Base-by-base conservation (phyloP, 2,329 filamentous ascomycete genomes). In the Microcera coccophila region DNA sequence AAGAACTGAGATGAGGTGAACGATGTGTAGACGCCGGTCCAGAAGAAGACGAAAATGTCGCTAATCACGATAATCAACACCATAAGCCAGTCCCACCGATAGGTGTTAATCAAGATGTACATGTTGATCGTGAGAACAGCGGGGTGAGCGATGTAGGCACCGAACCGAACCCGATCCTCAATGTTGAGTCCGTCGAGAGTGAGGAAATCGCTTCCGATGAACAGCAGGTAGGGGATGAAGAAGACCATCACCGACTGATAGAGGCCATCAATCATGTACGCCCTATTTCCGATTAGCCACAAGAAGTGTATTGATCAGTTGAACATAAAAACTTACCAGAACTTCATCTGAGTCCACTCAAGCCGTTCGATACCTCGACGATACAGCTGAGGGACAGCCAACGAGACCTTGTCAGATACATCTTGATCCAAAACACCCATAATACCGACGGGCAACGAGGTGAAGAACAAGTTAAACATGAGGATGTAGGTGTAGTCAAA, bases 401-500 rank as follows among this genome's bases (percentile, higher is more conserved):
- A 74, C 8, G 93, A 96, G 21, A 98, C 88, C 61, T 84, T 85
- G 65, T 97, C 93, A 53, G 88, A 88, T 36, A 98, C 91, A 63
- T 98, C 93, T 69, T 98, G 93, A 61, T 98, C 93, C 50, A 98
- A 76, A 32, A 98, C 87, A 68, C 93, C 93, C 82, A 97, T 94
- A 55, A 98, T 81, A 54, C 93, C 90, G 48, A 97, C 87, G 3
- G 93, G 90, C 16, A 98, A 69, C 14, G 93, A 98, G 5, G 93
- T 98, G 68, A 98, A 98, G 44, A 90, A 87, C 64, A 98, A 73
- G 70, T 97, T 97, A 76, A 95, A 95, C 62, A 97, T 78, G 50
- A 97, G 76, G 59, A 98, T 95, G 69, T 97, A 98, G 29, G 89
- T 94, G 72, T 95, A 96, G 66, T 98, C 93, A 71, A 94, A 96